phyloP scores from a whole-genome alignment of 2,329 filamentous ascomycete species.

The Onygenales sp. region DNA sequence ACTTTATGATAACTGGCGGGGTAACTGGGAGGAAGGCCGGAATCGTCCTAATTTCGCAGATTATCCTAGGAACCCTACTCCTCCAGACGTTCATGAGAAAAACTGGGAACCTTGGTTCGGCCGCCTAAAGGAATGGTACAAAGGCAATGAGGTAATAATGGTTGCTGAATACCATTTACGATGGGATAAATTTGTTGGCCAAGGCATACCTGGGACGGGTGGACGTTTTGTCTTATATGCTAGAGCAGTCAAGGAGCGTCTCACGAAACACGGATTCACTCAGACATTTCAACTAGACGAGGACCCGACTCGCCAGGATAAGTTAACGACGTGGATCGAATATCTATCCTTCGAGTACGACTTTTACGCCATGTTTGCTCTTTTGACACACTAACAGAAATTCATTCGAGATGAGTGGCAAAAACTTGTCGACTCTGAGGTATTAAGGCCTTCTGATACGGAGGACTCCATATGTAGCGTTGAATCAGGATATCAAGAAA shows the following conservation, averaged over 20 bases:
- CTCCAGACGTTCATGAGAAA: no score
- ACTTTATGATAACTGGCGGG: not conserved
- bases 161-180: not conserved
- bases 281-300: not conserved
- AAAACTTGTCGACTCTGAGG: not conserved
- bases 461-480: not conserved
- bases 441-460: not conserved
- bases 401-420: not conserved
- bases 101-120: not conserved
- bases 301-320: not conserved
- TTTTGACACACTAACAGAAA: not conserved
- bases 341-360: conserved; percentile 3
- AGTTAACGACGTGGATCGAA: conserved; percentile 2
- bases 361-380: not conserved
- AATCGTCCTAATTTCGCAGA: not conserved
- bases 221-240: not conserved
- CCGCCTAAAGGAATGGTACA: not conserved
- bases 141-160: not conserved
- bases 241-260: not conserved
- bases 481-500: not conserved
- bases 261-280: conserved; percentile 1
- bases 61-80: no score
- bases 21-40: not conserved
- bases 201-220: not conserved
- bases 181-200: not conserved